Conservation (phyloP, 1,284 basidiomycete genomes). For the Malassezia equina region DNA sequence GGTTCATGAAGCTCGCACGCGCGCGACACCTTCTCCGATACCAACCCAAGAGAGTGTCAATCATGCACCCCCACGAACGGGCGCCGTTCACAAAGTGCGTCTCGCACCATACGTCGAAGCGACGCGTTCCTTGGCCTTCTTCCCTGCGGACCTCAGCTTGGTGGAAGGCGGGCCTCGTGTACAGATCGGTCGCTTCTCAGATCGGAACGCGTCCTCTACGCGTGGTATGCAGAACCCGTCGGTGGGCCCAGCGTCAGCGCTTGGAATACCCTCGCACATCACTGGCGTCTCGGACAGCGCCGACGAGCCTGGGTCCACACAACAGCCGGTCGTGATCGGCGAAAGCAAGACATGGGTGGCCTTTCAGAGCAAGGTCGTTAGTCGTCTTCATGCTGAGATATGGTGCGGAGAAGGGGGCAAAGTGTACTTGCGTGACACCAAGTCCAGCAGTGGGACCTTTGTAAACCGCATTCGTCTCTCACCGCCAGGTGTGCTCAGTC, state of each 20-base stretch:
- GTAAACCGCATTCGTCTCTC: slow-evolving; percentile 85
- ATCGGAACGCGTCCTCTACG: neutral
- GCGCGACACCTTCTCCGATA: neutral
- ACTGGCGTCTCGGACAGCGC: too few relatives aligned
- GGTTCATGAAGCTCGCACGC: neutral
- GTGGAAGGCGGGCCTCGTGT: slow-evolving; percentile 47
- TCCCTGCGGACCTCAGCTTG: slow-evolving; percentile 78
- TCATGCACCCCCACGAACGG: neutral
- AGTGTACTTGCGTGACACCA: slow-evolving; percentile 86
- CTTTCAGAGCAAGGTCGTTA: slow-evolving; percentile 93
- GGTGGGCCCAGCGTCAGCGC: too few relatives aligned
- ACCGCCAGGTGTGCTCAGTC: slow-evolving; percentile 64
- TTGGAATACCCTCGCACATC: too few relatives aligned
- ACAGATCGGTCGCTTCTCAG: slow-evolving; percentile 10
- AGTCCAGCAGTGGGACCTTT: slow-evolving; percentile 83
- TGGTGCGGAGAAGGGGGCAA: slow-evolving; percentile 61
- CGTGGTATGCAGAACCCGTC: neutral
- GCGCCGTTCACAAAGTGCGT: slow-evolving; percentile 51
- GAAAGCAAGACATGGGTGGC: slow-evolving; percentile 54
- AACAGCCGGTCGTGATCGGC: slow-evolving; percentile 18
- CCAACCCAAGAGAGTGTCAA: neutral
- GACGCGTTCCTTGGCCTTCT: slow-evolving; percentile 78
- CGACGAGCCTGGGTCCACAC: neutral
- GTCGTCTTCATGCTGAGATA: slow-evolving; percentile 83
- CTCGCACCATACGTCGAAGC: slow-evolving; percentile 89